Base-by-base conservation (phyloP, 2,329 filamentous ascomycete species). In the Corynespora cassiicola region DNA sequence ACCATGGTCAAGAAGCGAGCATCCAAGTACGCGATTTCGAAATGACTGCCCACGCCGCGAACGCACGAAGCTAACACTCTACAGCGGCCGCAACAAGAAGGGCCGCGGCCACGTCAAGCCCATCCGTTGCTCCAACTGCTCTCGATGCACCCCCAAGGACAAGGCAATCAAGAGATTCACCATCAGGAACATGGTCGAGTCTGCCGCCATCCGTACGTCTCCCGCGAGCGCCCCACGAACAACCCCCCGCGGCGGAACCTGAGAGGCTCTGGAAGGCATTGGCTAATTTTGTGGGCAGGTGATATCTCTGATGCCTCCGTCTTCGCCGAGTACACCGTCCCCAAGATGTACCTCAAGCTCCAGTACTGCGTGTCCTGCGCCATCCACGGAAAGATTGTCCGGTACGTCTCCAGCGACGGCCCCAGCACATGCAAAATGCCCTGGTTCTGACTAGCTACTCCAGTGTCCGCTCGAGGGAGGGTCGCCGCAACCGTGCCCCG, bases 121-220 rank as follows among this genome's bases (percentile, higher is more conserved):
- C 72, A 96, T 99, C 81, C 88, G 85, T 74, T 94, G 80, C 87
- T 89, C 81, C 79, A 90, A 86, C 85, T 94, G 80, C 85, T 90
- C 80, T 66, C 80, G 71, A 75, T 86, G 73, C 76, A 95, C 88
- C 49, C 91, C 91, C 76, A 99, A 99, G 87, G 94, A 99, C 74
- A 99, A 99, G 90, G 94, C 95, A 65, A 97, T 99, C 85, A 99
- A 99, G 90, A 86, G 94, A 80, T 99, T 99, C 85, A 99, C 94
- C 80, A 88, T 99, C 84, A 88, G 94, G 77, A 97, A 99, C 88
- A 99, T 99, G 94, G 94, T 99, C 64, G 94, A 99, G 82, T 96
- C 91, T 71, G 94, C 95, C 72, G 94, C 94, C 72, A 97, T 99
- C 76, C 94, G 95, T 97, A 91, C 71, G 91, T 89, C 44, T 16